These are phyloP conservation scores for Nemania sp. DNA, from an alignment of 2,329 filamentous ascomycete species.

Conservation along the genomic window DNA sequence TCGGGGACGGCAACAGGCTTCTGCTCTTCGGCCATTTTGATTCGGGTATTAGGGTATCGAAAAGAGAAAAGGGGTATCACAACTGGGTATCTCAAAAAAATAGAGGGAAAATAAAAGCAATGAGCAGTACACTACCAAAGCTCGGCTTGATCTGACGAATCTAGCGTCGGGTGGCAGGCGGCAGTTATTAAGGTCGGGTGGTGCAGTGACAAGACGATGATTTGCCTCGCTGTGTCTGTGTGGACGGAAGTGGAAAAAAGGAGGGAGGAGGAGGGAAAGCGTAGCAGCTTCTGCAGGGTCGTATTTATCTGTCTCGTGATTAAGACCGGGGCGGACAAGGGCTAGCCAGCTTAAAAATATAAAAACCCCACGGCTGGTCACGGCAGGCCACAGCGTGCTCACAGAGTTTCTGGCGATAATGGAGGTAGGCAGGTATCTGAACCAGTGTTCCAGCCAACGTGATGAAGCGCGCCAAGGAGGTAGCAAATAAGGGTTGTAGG, in stretches of 20 bases:
- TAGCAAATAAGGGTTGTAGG: constrained; percentile 21
- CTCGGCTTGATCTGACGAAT: constrained; percentile 22
- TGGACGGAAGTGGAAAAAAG: constrained; percentile 35
- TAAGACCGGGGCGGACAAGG: constrained; percentile 29
- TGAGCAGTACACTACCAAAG: constrained; percentile 28
- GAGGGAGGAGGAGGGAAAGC: constrained; percentile 38
- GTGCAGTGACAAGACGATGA: constrained; percentile 21
- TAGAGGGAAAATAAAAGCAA: constrained; percentile 45
- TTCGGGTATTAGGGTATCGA: constrained; percentile 44
- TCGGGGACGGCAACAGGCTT: constrained; percentile 69
- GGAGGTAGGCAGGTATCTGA: constrained; percentile 13
- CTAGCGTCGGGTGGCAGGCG: constrained; percentile 23
- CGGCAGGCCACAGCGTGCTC: constrained; percentile 14
- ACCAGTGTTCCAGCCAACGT: constrained; percentile 15
- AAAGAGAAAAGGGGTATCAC: constrained; percentile 46
- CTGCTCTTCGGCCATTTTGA: constrained; percentile 73
- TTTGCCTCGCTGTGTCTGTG: constrained; percentile 24
- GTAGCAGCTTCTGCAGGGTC: constrained; percentile 38
- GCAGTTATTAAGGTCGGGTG: constrained; percentile 13
- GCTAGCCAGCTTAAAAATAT: constrained; percentile 12
- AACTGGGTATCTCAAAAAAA: constrained; percentile 58
- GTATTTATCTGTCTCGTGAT: constrained; percentile 44
- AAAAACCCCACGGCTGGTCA: constrained; percentile 15
- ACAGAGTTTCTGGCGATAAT: constrained; percentile 17
- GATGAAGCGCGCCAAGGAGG: constrained; percentile 20